Percentiles rank a stretch among this genome's conserved stretches.
These are phyloP conservation scores for Takashimella tepidaria DNA, from an alignment of 1,284 basidiomycete genomes.

Conservation along the genomic window DNA sequence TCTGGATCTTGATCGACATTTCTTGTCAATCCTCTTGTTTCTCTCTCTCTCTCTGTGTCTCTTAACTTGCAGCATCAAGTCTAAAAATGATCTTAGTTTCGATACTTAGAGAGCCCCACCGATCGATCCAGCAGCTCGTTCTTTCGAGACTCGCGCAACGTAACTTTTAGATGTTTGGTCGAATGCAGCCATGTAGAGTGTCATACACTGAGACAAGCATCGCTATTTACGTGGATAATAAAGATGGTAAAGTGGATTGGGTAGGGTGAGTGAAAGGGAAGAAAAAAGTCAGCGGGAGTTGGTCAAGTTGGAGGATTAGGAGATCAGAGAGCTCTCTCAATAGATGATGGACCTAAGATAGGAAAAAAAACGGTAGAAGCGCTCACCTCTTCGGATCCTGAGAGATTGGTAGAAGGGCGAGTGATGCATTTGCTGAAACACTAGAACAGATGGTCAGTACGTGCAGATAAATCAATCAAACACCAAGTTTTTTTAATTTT, in stretches of 20 bases:
- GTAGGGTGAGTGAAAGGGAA: neutral
- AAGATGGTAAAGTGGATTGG: too few species aligned
- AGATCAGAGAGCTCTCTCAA: too few species aligned
- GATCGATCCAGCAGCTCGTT: conserved; percentile 20
- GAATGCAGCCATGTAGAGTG: conserved; percentile 47
- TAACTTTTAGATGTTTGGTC: conserved; percentile 47
- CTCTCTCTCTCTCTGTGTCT: too few species aligned
- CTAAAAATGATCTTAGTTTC: too few species aligned
- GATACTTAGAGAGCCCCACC: too few species aligned
- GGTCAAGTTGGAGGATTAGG: neutral
- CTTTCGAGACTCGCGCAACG: conserved; percentile 41
- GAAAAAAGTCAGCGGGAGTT: neutral
- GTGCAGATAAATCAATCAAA: neutral
- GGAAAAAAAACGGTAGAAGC: too few species aligned
- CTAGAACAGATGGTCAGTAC: conserved; percentile 13
- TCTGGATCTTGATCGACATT: too few species aligned
- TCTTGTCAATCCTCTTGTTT: too few species aligned
- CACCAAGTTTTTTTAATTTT: too few species aligned
- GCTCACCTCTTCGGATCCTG: conserved; percentile 41
- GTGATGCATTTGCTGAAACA: conserved; percentile 48
- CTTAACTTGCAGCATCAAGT: too few species aligned
- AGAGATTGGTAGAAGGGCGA: conserved; percentile 36
- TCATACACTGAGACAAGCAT: conserved; percentile 47
- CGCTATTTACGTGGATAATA: too few species aligned
- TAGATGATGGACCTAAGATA: too few species aligned